Conservation (phyloP, 305 asterid species). For the Fraxinus albicans region DNA sequence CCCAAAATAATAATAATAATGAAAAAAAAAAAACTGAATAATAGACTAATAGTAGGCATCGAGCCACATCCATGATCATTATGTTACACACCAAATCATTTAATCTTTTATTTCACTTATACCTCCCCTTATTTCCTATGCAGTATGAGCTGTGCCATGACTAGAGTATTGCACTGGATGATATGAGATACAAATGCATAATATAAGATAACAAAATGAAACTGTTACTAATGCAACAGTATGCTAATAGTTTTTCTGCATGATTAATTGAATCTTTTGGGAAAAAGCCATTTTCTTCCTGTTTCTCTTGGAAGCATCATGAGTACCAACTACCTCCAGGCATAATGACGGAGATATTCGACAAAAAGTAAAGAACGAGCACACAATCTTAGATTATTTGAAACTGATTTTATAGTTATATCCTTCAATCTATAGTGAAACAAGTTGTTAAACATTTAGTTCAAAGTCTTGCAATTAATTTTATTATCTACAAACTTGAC, state of each 20-base stretch:
- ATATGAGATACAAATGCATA: neutral
- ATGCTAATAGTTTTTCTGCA: neutral
- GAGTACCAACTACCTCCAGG: neutral
- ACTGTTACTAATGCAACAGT: neutral
- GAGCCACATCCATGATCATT: neutral
- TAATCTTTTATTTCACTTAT: neutral
- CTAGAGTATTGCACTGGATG: neutral
- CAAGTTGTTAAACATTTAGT: neutral
- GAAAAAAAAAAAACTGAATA: neutral
- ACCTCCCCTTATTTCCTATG: neutral
- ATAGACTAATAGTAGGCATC: neutral
- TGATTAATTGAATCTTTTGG: neutral
- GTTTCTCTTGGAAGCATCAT: neutral
- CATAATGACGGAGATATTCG: neutral
- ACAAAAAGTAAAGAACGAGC: neutral
- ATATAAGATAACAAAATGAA: neutral
- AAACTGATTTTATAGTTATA: conserved; percentile 6
- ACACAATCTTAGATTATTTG: neutral
- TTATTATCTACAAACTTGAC: neutral
- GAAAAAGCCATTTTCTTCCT: neutral
- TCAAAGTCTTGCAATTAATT: neutral
- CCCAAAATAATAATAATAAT: neutral
- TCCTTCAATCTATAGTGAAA: conserved; percentile 7
- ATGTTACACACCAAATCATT: neutral
- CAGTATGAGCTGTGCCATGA: neutral